Evolutionary conservation across 176 grass and related monocot species (phyloP), one percentile per base, ranked within the genome.

Genomic region (Tuctoria greenei): DNA sequence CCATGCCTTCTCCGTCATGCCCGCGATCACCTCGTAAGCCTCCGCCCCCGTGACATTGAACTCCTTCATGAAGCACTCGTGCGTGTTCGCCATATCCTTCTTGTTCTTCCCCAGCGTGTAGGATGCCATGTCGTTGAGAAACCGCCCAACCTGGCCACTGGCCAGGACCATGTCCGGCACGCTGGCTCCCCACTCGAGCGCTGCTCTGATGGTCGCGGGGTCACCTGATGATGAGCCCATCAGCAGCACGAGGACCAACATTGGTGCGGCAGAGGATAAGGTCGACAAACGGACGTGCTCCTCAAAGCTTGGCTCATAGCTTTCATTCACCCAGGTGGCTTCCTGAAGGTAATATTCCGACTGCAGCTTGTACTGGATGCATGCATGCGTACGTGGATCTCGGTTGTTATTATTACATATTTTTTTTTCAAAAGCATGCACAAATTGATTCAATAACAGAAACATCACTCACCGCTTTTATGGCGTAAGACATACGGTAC

Each of bases 11-110:
- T 72, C 69, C 69, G 50, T 36, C 50, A 73, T 40, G 6, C 6
- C 10, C 3, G 13, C n/a, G 6, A 73, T 23, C 3, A 11, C 50
- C 13, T 1, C 12, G 11, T 58, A 17, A 7, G 71, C 71, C 12
- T 57, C 35, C 12, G 55, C 35, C 12, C 10, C 51, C 0, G 70
- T 41, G 3, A 16, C 34, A 13, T 51, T 51, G 38, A 40, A 51
- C 8, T 73, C 51, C n/a, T 73, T 73, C 35, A 40, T 25, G 35
- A 58, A 73, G 71, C 71, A 40, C n/a, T 58, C 71, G 6, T 57
- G 18, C 0, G 50, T 13, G 69, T 36, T 72, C 11, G 49, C 31
- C 28, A 39, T 50, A 1, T 72, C 69, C 11, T 36, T 56, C 34
- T 7, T 55, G 50, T 36, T 72, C 69, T 72, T 72, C 14, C 49